Evolutionary conservation across 257 asterid species (phyloP), one percentile per base, ranked within the genome.

Genomic region (Handroanthus guayacan): DNA sequence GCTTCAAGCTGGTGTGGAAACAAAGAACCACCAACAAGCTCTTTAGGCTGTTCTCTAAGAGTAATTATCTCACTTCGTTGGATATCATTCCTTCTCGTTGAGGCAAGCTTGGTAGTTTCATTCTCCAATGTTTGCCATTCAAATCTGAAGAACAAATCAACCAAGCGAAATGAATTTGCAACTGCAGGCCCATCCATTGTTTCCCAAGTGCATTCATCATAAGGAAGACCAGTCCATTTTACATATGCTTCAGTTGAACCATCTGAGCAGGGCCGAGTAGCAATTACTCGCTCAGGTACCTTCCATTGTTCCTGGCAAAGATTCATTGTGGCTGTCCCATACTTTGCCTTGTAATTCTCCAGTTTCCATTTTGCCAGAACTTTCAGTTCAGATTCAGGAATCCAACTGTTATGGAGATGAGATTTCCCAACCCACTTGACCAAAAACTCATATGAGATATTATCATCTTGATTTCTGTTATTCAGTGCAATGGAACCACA

Each of bases 191-290:
- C 99, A 44, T 90, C 91, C 60, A 82, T 84, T 75, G 83, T 93
- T 87, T 95, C 99, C 99, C 99, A 95, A 57, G 99, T 93, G 89
- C 98, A 95, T 82, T 95, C 99, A 79, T 91, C 96, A 69, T 95
- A 91, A 75, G 97, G 78, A 71, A 95, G 99, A 69, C 94, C 90
- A 2, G 84, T 87, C 99, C 99, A 95, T 84, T 89, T 95, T 62
- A 95, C 93, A 79, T 82, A 88, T 55, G 82, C 97, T 82, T 91
- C 97, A 58, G 86, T 84, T 39, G 85, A 78, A 86, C 97, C 97
- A 87, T 81, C 84, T 54, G 72, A 25, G 17, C 88, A 84, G 72
- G 88, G 69, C 83, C 96, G 87, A 67, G 87, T 82, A 67, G 97
- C 90, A 81, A 95, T 87, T 67, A 93, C 85, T 63, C 97, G 83